Conservation (phyloP, 73 alveolate species). For the Diophrys sp. region DNA sequence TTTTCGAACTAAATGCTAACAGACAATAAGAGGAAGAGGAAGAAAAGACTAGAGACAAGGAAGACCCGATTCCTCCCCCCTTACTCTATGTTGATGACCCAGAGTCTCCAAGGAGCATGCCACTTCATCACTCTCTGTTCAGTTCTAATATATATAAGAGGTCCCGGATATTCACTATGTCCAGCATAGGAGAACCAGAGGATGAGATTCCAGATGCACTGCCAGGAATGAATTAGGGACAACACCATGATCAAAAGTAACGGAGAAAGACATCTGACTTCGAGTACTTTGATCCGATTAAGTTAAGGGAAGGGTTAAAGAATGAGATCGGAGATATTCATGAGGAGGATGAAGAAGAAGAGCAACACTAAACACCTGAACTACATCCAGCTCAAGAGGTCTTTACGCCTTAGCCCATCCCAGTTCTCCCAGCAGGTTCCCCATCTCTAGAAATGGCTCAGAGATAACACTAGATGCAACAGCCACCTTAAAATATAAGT, state of each 20-base stretch:
- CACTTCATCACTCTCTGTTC: neutral
- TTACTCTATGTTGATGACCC: conserved; percentile 23
- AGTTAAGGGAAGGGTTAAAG: conserved; percentile 5
- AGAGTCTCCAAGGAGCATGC: conserved; percentile 18
- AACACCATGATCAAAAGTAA: neutral
- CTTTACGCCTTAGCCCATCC: too few relatives aligned
- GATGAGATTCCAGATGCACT: conserved; percentile 29
- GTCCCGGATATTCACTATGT: conserved; percentile 35
- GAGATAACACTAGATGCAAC: too few relatives aligned
- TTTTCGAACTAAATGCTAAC: conserved; percentile 1
- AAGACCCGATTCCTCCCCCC: conserved; percentile 21
- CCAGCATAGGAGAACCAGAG: conserved; percentile 24
- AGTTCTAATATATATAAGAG: conserved; percentile 10
- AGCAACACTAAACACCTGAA: neutral
- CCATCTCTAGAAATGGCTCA: too few relatives aligned
- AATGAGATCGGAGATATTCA: conserved; percentile 38
- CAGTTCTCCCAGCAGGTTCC: too few relatives aligned
- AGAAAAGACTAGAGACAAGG: neutral
- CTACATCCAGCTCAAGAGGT: too few relatives aligned
- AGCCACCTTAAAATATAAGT: too few relatives aligned
- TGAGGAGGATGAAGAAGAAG: neutral
- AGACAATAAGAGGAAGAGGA: neutral
- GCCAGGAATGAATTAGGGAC: neutral
- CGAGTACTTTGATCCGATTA: conserved; percentile 38
- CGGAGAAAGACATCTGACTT: conserved; percentile 42